Conservation (phyloP, 257 asterid genomes). For the Solanum paucissectum region DNA sequence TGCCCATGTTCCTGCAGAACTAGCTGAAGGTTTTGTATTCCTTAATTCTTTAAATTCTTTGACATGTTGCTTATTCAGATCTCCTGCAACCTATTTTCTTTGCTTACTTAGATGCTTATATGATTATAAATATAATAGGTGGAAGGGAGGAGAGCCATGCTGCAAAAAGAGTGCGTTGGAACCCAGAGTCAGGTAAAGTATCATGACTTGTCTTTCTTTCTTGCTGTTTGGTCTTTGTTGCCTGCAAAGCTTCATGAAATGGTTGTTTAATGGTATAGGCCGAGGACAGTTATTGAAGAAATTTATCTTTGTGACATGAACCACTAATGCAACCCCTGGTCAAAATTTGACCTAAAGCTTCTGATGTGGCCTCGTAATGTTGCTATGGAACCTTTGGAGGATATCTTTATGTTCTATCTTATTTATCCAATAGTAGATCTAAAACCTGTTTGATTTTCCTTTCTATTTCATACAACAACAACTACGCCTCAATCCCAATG, state of each 20-base stretch:
- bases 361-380: not conserved
- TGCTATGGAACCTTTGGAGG: not conserved
- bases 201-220: not conserved
- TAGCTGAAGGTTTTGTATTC: constrained; percentile 28
- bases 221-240: not conserved
- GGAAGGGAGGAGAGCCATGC: constrained; percentile 20
- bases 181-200: constrained; percentile 32
- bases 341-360: not conserved
- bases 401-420: not conserved
- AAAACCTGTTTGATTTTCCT: not conserved
- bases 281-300: not conserved
- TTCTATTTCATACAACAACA: not conserved
- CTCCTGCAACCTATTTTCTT: not conserved
- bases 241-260: not conserved
- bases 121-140: constrained; percentile 19
- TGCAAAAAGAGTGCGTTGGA: constrained; percentile 45
- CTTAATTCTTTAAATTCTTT: not conserved
- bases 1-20: constrained; percentile 62
- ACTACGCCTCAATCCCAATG: not conserved
- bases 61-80: not conserved
- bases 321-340: not conserved
- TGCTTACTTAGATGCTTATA: not conserved
- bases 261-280: not conserved
- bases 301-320: not conserved
- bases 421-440: not conserved